Evolutionary conservation across 805 yeast genomes (phyloP), one percentile per base, ranked within the genome.

Genomic region (Hanseniaspora meyeri): DNA sequence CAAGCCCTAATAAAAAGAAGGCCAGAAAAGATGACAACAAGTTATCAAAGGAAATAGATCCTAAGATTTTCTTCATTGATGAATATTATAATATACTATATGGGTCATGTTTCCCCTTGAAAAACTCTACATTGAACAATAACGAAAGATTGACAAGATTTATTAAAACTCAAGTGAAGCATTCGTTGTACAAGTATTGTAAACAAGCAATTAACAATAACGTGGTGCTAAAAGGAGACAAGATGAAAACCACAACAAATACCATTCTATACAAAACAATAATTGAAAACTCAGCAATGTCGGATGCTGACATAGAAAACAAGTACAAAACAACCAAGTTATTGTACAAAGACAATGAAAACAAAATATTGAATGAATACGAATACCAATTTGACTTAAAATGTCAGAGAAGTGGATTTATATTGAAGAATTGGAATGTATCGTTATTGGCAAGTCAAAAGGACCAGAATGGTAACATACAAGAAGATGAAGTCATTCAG

Each of bases 121-220:
- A 72, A 0, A 71, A 70, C 63, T 69, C 76, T 67, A 66, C 71
- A 6, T 12, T 20, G 4, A 20, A 40, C 14, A 80, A 80, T 60
- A 77, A 82, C 40, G 65, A 76, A 12, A 65, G 83, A 52, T 65
- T 79, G 51, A 70, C 66, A 49, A 72, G 72, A 24, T 63, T 80
- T 77, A 80, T 58, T 56, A 58, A n/a, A 51, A 60, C 1, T 24
- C 53, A 8, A 66, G 68, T 19, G 55, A 59, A 14, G 55, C 55
- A 20, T 31, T 31, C 17, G 10, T 45, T 16, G 46, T 46, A 9
- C 53, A 57, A 14, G 43, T 48, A 34, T 47, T 49, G 14, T 45
- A 57, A 9, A 66, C 66, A 74, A 71, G 1, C 62, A 64, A 16
- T 72, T 80, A 77, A 58, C 38, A 59, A 12, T 66, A 78, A 78